These are phyloP conservation scores for Neonectria coccinea DNA, from an alignment of 2,329 filamentous ascomycete species.

Conservation along the genomic window DNA sequence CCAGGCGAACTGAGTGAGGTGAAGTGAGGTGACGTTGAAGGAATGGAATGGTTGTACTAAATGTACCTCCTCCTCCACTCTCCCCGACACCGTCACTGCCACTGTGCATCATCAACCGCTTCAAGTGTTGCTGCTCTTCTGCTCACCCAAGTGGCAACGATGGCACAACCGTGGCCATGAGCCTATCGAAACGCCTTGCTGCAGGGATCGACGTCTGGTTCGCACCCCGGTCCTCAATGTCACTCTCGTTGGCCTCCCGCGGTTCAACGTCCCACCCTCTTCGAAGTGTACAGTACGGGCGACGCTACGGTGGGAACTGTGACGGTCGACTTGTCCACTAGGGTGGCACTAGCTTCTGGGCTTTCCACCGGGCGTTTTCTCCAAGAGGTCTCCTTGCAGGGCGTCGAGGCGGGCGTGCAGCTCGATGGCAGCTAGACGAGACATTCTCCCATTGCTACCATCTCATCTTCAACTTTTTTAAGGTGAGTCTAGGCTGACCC, in stretches of 20 bases:
- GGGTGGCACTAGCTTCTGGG: constrained; percentile 13
- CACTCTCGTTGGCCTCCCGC: constrained; percentile 7
- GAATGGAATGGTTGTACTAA: background rate
- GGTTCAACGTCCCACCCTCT: constrained; percentile 8
- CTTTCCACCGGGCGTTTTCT: constrained; percentile 28
- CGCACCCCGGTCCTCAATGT: constrained; percentile 7
- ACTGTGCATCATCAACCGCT: background rate
- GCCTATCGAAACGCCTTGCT: constrained; percentile 50
- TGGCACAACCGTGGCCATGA: constrained; percentile 42
- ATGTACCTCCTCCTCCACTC: background rate
- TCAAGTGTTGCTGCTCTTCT: background rate
- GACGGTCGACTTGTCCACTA: constrained; percentile 7
- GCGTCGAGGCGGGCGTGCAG: background rate
- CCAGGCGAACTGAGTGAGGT: background rate
- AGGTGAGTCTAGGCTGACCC: background rate
- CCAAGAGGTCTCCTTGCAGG: constrained; percentile 16
- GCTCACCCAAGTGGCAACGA: constrained; percentile 25
- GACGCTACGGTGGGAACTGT: constrained; percentile 2
- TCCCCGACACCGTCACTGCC: background rate
- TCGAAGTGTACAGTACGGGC: constrained; percentile 4
- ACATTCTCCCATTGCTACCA: background rate
- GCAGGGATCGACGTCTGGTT: constrained; percentile 40
- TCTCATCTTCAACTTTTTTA: background rate
- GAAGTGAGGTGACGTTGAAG: background rate
- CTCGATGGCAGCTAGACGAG: background rate